These are phyloP conservation scores for Beverwykella pulmonaria DNA, from an alignment of 495 filamentous ascomycete species.

Conservation along the genomic window DNA sequence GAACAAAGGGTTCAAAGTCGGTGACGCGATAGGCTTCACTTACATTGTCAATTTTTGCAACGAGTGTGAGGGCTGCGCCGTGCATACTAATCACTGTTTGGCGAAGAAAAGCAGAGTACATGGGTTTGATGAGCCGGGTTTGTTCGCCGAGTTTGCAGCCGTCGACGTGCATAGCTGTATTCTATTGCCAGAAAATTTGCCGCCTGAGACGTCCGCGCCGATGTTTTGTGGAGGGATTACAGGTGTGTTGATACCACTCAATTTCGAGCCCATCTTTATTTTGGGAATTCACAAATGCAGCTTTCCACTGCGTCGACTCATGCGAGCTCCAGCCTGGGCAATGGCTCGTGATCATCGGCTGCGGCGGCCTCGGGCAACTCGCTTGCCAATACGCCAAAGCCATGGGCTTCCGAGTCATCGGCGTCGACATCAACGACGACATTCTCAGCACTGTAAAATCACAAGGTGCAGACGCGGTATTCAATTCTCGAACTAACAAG, in stretches of 20 bases:
- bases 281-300: conserved; percentile 13
- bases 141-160: conserved; percentile 38
- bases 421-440: conserved; percentile 40
- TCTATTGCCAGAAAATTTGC: conserved; percentile 34
- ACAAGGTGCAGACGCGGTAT: conserved; percentile 42
- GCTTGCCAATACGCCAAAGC: conserved; percentile 42
- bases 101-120: conserved; percentile 34
- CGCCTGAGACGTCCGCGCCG: conserved; percentile 28
- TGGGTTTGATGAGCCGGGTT: conserved; percentile 38
- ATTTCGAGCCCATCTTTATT: background rate
- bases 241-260: background rate
- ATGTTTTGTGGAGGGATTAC: conserved; percentile 43
- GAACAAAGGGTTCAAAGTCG: conserved; percentile 41
- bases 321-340: conserved; percentile 44
- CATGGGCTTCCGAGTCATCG: conserved; percentile 40
- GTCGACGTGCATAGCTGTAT: conserved; percentile 37
- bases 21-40: conserved; percentile 38
- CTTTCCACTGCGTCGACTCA: conserved; percentile 48
- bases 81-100: conserved; percentile 45
- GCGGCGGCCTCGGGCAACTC: conserved; percentile 36
- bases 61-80: conserved; percentile 36
- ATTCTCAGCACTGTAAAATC: conserved; percentile 36
- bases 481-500: conserved; percentile 45
- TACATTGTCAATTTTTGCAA: conserved; percentile 36
- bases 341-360: conserved; percentile 41